phyloP scores from a whole-genome alignment of 2,329 filamentous ascomycete species.

The Coniochaeta sp. region DNA sequence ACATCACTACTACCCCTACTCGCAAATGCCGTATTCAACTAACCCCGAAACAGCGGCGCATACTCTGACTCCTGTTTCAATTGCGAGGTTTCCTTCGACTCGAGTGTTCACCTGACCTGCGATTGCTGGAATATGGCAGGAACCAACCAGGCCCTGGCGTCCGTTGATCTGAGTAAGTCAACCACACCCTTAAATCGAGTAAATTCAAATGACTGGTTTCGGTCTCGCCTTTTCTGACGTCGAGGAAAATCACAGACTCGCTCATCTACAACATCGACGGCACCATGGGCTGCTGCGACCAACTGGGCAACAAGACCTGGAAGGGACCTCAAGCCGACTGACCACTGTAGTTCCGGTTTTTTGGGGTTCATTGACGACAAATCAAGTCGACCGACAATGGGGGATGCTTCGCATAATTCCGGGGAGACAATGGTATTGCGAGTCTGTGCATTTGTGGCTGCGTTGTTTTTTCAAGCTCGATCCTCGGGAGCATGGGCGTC shows the following conservation, averaged over 20 bases:
- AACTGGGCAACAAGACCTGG: constrained; percentile 26
- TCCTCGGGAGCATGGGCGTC: neutral
- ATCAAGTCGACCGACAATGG: neutral
- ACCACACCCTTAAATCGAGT: too few species aligned
- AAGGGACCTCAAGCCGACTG: constrained; percentile 3
- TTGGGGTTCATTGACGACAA: neutral
- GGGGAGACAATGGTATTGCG: neutral
- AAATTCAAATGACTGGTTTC: too few species aligned
- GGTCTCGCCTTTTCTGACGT: too few species aligned
- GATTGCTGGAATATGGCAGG: constrained; percentile 10
- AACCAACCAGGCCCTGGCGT: neutral
- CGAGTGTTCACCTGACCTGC: constrained; percentile 15
- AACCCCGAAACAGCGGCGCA: constrained; percentile 9
- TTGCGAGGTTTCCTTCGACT: constrained; percentile 10
- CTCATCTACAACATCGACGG: constrained; percentile 28
- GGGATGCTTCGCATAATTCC: neutral
- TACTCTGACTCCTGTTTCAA: constrained; percentile 14
- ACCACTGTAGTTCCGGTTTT: neutral
- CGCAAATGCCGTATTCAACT: too few species aligned
- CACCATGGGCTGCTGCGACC: constrained; percentile 27
- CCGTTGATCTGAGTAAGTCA: constrained; percentile 18
- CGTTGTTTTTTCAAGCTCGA: neutral
- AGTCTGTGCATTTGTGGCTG: neutral
- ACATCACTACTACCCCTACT: neutral
- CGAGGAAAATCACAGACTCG: too few species aligned